Percentiles rank a stretch among this genome's conserved stretches.
phyloP scores from a whole-genome alignment of 345 rosid species.

The Linum tenue region DNA sequence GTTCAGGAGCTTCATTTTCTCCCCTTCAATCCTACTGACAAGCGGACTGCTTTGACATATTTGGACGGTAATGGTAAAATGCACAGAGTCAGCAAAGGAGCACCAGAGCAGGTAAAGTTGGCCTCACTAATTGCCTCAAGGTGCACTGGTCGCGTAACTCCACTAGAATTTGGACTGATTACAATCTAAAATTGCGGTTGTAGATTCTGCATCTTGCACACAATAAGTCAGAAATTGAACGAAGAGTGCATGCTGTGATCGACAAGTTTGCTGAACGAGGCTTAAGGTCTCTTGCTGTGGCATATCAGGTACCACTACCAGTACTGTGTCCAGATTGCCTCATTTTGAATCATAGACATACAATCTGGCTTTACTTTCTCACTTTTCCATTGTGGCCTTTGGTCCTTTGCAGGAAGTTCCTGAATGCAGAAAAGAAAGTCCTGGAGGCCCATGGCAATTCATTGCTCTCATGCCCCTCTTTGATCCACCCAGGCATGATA shows the following conservation, averaged over 20 bases:
- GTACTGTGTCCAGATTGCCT: neutral
- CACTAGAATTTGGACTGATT: slow-evolving; percentile 13
- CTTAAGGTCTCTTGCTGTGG: slow-evolving; percentile 91
- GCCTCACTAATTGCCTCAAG: neutral
- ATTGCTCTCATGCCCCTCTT: slow-evolving; percentile 96
- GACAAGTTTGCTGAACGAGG: slow-evolving; percentile 97
- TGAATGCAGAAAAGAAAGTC: slow-evolving; percentile 73
- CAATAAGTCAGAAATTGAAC: slow-evolving; percentile 78
- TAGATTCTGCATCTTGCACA: slow-evolving; percentile 87
- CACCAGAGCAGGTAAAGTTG: slow-evolving; percentile 84
- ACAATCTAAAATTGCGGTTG: slow-evolving; percentile 12
- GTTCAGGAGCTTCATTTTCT: slow-evolving; percentile 89
- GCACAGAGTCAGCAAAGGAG: slow-evolving; percentile 99
- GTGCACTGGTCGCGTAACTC: neutral
- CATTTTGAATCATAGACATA: neutral
- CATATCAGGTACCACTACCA: slow-evolving; percentile 55
- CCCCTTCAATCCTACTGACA: slow-evolving; percentile 96
- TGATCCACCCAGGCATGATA: slow-evolving; percentile 98
- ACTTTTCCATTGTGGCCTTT: neutral
- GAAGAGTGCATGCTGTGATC: slow-evolving; percentile 86
- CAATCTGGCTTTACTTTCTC: neutral
- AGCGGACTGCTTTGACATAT: slow-evolving; percentile 91
- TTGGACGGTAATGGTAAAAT: slow-evolving; percentile 65
- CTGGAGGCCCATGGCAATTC: slow-evolving; percentile 97
- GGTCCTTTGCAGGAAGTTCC: slow-evolving; percentile 72